Conservation (phyloP, 2,329 filamentous ascomycete species). For the Pestalotiopsis sp. region DNA sequence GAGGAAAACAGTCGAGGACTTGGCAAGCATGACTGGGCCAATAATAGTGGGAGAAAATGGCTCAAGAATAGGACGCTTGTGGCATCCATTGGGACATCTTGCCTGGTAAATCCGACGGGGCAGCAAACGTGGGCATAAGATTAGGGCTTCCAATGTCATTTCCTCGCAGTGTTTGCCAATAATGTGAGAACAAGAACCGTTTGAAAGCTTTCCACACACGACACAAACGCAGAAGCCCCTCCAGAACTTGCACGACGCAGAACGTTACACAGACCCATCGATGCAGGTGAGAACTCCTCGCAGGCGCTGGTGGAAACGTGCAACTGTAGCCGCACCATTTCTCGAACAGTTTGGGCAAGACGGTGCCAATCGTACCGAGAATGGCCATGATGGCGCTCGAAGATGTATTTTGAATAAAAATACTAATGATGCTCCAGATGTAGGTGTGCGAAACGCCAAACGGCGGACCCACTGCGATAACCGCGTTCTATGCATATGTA, state of each 20-base stretch:
- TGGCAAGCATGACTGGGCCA: too few species aligned
- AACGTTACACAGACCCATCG: background rate
- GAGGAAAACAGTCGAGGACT: too few species aligned
- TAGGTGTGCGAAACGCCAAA: background rate
- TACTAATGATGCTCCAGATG: background rate
- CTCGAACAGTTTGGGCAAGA: background rate
- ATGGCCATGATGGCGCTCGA: too few species aligned
- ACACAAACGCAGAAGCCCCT: constrained; percentile 4
- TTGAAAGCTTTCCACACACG: constrained; percentile 1
- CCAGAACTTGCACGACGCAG: background rate
- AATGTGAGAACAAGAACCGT: background rate
- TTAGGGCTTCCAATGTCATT: background rate
- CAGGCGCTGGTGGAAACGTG: background rate
- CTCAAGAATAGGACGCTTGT: background rate
- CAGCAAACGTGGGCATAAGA: background rate
- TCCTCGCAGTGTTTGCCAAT: background rate
- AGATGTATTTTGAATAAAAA: background rate
- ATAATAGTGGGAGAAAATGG: background rate
- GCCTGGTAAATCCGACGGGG: background rate
- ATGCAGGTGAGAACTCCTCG: constrained; percentile 7
- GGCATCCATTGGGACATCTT: too few species aligned
- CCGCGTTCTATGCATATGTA: background rate
- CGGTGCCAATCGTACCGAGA: too few species aligned
- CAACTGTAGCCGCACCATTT: constrained; percentile 2
- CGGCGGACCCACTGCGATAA: background rate